A percentile compares a stretch with the other conserved stretches of the same genome.
Evolutionary conservation across 2,329 filamentous ascomycete genomes (phyloP).

Genomic region (Colletotrichum endophyticum): DNA sequence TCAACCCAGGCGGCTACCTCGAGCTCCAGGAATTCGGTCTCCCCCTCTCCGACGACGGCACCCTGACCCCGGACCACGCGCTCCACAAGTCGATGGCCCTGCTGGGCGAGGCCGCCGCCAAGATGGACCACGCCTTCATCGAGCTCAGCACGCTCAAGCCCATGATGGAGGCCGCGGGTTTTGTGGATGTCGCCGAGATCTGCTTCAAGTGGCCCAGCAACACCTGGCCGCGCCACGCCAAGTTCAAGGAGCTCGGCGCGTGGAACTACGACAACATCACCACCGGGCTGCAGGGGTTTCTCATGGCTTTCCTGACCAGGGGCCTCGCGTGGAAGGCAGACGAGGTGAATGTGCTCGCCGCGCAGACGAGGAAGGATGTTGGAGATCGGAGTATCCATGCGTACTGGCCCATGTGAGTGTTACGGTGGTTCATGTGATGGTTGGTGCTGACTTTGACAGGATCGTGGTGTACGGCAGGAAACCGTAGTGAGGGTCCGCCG

Average conservation of each 20-base stretch:
- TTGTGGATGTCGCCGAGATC: constrained; percentile 33
- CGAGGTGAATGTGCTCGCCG: constrained; percentile 30
- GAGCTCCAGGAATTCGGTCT: constrained; percentile 19
- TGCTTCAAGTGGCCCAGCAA: constrained; percentile 41
- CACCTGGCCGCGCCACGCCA: constrained; percentile 37
- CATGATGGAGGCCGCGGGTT: constrained; percentile 34
- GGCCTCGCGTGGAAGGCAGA: constrained; percentile 38
- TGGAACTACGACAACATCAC: constrained; percentile 36
- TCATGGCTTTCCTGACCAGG: constrained; percentile 40
- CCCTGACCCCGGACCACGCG: constrained; percentile 9
- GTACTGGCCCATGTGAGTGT: constrained; percentile 41
- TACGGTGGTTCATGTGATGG: neutral
- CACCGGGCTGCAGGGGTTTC: constrained; percentile 37
- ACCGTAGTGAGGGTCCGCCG: neutral
- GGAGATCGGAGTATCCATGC: constrained; percentile 28
- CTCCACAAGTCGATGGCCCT: constrained; percentile 24
- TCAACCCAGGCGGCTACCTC: constrained; percentile 13
- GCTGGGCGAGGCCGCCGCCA: constrained; percentile 27
- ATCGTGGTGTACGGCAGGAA: constrained; percentile 17
- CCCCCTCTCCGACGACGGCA: constrained; percentile 15
- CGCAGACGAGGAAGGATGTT: constrained; percentile 27
- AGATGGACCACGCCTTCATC: constrained; percentile 11
- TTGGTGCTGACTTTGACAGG: neutral
- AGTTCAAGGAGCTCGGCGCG: constrained; percentile 38
- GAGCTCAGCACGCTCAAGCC: constrained; percentile 5